Evolutionary conservation across 768 basidiomycete species (phyloP).

Genomic region (Mycena epipterygia): DNA sequence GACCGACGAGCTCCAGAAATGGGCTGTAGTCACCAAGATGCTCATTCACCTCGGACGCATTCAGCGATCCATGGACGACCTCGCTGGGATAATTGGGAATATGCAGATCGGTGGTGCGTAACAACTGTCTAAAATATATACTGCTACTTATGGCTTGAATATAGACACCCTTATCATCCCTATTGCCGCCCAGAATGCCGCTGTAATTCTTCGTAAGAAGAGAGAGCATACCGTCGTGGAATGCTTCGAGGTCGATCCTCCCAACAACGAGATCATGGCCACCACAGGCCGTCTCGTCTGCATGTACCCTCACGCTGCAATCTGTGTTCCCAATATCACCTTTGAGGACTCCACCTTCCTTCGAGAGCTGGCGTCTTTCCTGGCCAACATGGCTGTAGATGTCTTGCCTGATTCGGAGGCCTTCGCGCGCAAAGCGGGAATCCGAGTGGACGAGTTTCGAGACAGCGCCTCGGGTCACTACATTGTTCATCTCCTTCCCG

Average conservation of each 20-base stretch:
- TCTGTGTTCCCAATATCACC: conserved; percentile 49
- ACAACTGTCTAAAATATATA: not conserved
- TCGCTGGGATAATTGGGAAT: conserved; percentile 36
- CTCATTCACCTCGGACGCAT: conserved; percentile 39
- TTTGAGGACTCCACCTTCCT: conserved; percentile 49
- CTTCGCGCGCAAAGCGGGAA: conserved; percentile 54
- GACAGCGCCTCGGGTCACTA: conserved; percentile 60
- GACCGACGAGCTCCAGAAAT: conserved; percentile 34
- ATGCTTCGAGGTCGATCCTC: conserved; percentile 60
- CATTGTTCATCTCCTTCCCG: conserved; percentile 62
- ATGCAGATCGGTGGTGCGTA: conserved; percentile 43
- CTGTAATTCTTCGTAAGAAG: conserved; percentile 53
- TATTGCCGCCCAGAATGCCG: conserved; percentile 63
- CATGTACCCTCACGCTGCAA: conserved; percentile 61
- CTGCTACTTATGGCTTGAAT: not conserved
- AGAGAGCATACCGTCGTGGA: conserved; percentile 53
- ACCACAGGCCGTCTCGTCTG: conserved; percentile 58
- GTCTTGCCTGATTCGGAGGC: conserved; percentile 48
- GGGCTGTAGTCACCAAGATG: conserved; percentile 50
- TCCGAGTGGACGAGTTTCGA: conserved; percentile 51
- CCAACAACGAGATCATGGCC: conserved; percentile 51
- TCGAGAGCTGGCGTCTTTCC: conserved; percentile 54
- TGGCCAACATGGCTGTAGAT: conserved; percentile 55
- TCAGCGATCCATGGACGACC: conserved; percentile 14
- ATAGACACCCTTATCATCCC: conserved; percentile 54